Evolutionary conservation across 345 rosid species (phyloP), one percentile per base, ranked within the genome.

Genomic region (Citrus maxima): DNA sequence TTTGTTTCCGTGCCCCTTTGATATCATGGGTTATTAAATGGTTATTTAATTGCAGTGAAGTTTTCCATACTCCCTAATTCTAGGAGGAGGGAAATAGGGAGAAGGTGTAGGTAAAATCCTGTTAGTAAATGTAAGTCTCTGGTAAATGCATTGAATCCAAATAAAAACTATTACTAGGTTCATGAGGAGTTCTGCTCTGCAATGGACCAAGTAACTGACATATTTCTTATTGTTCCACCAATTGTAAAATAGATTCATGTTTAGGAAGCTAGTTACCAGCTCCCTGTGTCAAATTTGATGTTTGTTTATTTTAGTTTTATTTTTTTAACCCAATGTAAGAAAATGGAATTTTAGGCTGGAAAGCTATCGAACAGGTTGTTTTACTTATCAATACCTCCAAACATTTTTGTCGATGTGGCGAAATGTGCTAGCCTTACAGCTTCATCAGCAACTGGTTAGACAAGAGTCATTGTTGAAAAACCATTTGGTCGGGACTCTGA

Each of bases 401-500:
- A 93, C 80, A 90, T 90, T 86, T 95, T 95, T 46, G 97, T 90
- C 79, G 93, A 95, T 79, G 98, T 83, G 80, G 98, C 82, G 75
- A 90, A 86, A 84, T 88, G 94, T 83, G 97, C 94, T 24, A 88
- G 95, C 84, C 84, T 84, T 81, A 85, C 78, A 59, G 95, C 98
- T 28, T 93, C 97, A 76, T 92, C 98, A 0, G 66, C 7, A 3
- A 86, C 77, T 73, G 98, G 98, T 35, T 92, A 97, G 98, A 95
- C 95, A 34, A 88, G 98, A 81, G 93, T 95, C 78, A 93, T 95
- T 62, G 95, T 95, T 18, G 95, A 95, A 79, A 95, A 95, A 87
- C 98, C 98, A n/a, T 95, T 95, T 69, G 98, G 98, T 65, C 95
- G 93, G 54, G 98, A 95, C 82, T 85, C 91, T 24, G 87, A 87